Conservation (phyloP, 352 stramenopile genomes). For the Phytophthora foliorum region DNA sequence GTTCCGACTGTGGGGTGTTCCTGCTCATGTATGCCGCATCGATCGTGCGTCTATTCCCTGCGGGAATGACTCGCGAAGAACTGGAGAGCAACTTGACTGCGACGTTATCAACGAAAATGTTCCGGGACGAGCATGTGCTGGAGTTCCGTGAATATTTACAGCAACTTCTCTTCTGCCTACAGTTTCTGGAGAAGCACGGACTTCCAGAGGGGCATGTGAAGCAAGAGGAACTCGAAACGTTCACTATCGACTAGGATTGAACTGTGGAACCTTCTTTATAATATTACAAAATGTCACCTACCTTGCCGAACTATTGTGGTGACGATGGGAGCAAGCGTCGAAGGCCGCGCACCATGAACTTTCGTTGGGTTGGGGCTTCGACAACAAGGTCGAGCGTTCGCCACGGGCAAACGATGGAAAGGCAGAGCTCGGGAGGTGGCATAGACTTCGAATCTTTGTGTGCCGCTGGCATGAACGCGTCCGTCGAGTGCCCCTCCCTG, state of each 20-base stretch:
- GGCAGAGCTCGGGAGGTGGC: constrained; percentile 49
- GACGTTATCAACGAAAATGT: constrained; percentile 68
- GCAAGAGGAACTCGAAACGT: constrained; percentile 68
- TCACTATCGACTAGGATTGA: constrained; percentile 55
- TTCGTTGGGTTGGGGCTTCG: constrained; percentile 54
- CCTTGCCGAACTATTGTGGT: constrained; percentile 16
- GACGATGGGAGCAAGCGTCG: constrained; percentile 37
- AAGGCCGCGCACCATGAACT: constrained; percentile 67
- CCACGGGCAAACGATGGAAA: constrained; percentile 71
- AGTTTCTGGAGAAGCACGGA: constrained; percentile 62
- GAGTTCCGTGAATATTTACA: constrained; percentile 87
- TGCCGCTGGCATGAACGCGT: constrained; percentile 50
- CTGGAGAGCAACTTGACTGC: constrained; percentile 54
- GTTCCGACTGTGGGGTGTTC: constrained; percentile 94
- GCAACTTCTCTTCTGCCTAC: constrained; percentile 78
- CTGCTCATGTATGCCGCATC: constrained; percentile 83
- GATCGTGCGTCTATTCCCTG: constrained; percentile 70
- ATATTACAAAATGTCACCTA: constrained; percentile 23
- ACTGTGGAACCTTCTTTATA: constrained; percentile 27
- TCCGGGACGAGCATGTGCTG: constrained; percentile 67
- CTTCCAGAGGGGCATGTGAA: constrained; percentile 54
- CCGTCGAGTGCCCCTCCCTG: constrained; percentile 55
- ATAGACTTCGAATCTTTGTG: constrained; percentile 32
- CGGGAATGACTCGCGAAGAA: constrained; percentile 62
- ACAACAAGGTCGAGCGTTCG: constrained; percentile 74